These are phyloP conservation scores for Macrolepiota albuminosa DNA, from an alignment of 768 basidiomycete species.

Conservation along the genomic window DNA sequence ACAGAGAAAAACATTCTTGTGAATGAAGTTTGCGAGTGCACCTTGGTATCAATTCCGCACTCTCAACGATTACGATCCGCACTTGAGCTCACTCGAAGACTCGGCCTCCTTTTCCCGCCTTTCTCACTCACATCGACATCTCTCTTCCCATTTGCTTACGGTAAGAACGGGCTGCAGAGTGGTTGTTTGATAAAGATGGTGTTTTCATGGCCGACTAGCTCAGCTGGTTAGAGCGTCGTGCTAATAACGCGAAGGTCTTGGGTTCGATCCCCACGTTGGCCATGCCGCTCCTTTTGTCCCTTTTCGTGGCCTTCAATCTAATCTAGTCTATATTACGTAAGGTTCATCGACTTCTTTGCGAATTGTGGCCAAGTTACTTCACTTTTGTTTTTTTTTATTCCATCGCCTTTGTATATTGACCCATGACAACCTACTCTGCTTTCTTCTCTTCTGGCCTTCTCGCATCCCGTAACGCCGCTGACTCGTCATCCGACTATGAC, in stretches of 20 bases:
- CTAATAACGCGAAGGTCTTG: slow-evolving; percentile 74
- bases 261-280: slow-evolving; percentile 64
- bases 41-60: no score
- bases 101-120: no score
- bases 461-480: slow-evolving; percentile 32
- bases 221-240: slow-evolving; percentile 85
- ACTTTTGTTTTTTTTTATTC: slow-evolving; percentile 4
- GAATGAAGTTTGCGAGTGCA: no score
- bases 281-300: slow-evolving; percentile 16
- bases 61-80: no score
- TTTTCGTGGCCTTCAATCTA: neutral
- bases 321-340: slow-evolving; percentile 8
- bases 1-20: no score
- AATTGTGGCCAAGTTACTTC: neutral
- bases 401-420: slow-evolving; percentile 3
- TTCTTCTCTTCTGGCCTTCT: slow-evolving; percentile 72
- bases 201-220: slow-evolving; percentile 60
- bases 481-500: slow-evolving; percentile 7
- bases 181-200: no score
- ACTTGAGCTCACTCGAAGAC: no score
- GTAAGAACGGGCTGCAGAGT: no score
- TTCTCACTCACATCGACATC: no score
- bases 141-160: no score
- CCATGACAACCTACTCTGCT: slow-evolving; percentile 49
- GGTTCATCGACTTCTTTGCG: neutral